phyloP scores from a whole-genome alignment of 169 alveolate species.

The Plasmodium chabaudi region DNA sequence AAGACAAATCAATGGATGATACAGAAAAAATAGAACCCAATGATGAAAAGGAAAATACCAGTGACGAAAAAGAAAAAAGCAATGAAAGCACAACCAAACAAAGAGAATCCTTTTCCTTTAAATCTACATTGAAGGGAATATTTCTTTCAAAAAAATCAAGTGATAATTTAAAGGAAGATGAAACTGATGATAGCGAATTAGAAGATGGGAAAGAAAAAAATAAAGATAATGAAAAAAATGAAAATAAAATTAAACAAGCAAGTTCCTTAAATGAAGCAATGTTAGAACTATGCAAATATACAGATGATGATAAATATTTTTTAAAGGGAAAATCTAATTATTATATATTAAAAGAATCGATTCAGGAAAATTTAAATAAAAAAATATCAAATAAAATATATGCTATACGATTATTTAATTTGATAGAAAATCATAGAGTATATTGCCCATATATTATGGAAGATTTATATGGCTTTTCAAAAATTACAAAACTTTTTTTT shows the following conservation, averaged over 20 bases:
- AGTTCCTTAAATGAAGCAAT: conserved; percentile 16
- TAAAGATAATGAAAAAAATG: background rate
- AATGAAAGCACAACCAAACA: conserved; percentile 10
- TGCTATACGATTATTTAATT: conserved; percentile 30
- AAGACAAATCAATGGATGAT: background rate
- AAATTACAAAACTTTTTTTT: conserved; percentile 59
- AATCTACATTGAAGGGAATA: conserved; percentile 21
- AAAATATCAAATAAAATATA: background rate
- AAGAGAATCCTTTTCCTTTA: conserved; percentile 16
- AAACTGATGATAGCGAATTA: background rate
- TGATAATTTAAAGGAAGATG: background rate
- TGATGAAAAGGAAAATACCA: background rate
- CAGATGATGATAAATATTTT: conserved; percentile 26
- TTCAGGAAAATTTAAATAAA: background rate
- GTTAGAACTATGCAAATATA: conserved; percentile 18
- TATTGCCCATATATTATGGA: conserved; percentile 70
- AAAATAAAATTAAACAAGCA: background rate
- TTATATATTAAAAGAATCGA: conserved; percentile 13
- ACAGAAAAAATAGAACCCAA: background rate
- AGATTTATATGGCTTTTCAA: conserved; percentile 65
- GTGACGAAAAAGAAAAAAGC: no score
- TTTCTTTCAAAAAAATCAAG: conserved; percentile 28
- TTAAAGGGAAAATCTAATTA: conserved; percentile 26
- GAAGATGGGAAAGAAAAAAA: background rate
- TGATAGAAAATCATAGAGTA: conserved; percentile 57